Evolutionary conservation across 1,139 yeast genomes (phyloP).

Genomic region (Magnusiomyces tetraspermus): DNA sequence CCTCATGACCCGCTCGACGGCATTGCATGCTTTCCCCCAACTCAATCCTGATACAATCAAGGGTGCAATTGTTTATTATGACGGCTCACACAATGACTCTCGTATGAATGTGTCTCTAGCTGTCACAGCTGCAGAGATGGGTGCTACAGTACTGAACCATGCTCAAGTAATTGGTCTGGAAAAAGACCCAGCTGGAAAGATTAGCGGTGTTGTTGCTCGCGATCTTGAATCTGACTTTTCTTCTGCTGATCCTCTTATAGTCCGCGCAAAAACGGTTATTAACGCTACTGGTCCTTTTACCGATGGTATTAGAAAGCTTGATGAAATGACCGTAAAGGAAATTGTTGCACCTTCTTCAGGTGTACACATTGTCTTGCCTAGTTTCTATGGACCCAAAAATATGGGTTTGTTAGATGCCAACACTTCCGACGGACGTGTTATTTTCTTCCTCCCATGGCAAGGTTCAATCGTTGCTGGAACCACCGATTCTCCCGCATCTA

Average conservation of each 20-base stretch:
- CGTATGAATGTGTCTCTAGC: conserved; percentile 86
- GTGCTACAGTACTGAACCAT: conserved; percentile 86
- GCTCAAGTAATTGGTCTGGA: conserved; percentile 67
- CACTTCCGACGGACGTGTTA: conserved; percentile 91
- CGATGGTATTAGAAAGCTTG: conserved; percentile 80
- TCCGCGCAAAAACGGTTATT: conserved; percentile 65
- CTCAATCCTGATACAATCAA: conserved; percentile 69
- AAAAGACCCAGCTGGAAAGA: conserved; percentile 53
- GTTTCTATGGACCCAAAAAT: conserved; percentile 79
- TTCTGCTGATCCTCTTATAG: conserved; percentile 27
- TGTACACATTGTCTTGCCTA: conserved; percentile 87
- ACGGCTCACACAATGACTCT: conserved; percentile 89
- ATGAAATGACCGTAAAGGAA: conserved; percentile 45
- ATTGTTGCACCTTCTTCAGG: conserved; percentile 95
- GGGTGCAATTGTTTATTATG: conserved; percentile 90
- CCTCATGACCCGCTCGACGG: conserved; percentile 56
- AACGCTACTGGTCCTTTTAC: conserved; percentile 95
- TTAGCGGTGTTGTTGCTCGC: conserved; percentile 65
- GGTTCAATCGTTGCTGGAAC: conserved; percentile 96
- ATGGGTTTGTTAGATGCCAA: conserved; percentile 88
- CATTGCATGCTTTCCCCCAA: conserved; percentile 79
- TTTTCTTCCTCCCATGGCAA: conserved; percentile 97
- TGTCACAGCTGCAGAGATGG: conserved; percentile 71
- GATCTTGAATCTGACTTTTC: conserved; percentile 65
- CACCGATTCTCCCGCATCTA: conserved; percentile 73